Percentiles rank a stretch among this genome's conserved stretches.
Conservation (phyloP, 2,329 filamentous ascomycete genomes). For the Apiospora malaysiana region DNA sequence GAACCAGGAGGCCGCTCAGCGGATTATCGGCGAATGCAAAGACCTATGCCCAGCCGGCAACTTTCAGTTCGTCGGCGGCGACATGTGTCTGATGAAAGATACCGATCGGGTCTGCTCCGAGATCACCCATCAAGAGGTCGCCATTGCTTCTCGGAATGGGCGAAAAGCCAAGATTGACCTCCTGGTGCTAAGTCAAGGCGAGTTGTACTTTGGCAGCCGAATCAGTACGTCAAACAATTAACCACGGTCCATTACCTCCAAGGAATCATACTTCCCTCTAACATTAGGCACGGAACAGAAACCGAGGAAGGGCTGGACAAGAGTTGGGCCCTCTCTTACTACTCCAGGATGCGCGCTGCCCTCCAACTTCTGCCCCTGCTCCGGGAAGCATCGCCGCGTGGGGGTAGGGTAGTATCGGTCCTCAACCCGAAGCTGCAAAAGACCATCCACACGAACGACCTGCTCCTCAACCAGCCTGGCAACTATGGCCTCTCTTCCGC, state of each 20-base stretch:
- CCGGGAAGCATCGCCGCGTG: background rate
- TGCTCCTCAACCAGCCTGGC: background rate
- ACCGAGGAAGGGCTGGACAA: background rate
- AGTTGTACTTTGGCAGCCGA: background rate
- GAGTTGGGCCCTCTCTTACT: background rate
- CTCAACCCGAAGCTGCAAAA: background rate
- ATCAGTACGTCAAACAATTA: background rate
- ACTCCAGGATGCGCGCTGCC: background rate
- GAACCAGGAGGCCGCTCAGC: background rate
- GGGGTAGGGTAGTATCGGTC: background rate
- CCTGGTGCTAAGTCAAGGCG: background rate
- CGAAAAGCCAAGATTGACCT: background rate
- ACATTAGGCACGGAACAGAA: background rate
- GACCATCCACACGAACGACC: background rate
- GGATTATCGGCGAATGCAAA: constrained; percentile 34
- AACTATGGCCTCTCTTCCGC: background rate
- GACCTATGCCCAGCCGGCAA: background rate
- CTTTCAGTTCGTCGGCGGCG: background rate
- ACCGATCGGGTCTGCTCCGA: background rate
- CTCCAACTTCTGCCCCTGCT: background rate
- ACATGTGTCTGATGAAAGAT: background rate
- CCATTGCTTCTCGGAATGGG: background rate
- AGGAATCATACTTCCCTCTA: background rate
- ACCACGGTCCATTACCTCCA: background rate
- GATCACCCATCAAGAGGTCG: background rate